Evolutionary conservation across 106 monocot species (phyloP).

Genomic region (Dendrobium catenatum): DNA sequence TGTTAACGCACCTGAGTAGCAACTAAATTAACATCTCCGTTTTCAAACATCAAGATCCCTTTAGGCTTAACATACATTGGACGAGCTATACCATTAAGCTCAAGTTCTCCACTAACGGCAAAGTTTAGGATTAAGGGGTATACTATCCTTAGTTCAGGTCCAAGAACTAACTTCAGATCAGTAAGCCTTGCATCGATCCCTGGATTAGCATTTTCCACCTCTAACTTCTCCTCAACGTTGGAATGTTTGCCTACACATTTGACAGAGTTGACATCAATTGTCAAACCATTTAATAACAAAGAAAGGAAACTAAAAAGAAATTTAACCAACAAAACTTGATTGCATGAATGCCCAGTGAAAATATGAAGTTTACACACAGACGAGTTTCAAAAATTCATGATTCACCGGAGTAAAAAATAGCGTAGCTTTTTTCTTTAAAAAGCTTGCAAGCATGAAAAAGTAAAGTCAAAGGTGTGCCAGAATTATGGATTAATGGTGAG

Average conservation of each 20-base stretch:
- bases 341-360: neutral
- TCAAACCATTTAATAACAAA: neutral
- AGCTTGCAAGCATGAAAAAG: neutral
- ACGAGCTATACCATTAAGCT: constrained; percentile 83
- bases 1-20: constrained; percentile 70
- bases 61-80: constrained; percentile 80
- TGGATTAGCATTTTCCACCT: constrained; percentile 37
- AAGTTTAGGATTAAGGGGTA: constrained; percentile 97
- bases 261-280: neutral
- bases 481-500: neutral
- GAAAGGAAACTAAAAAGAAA: constrained; percentile 3
- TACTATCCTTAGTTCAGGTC: constrained; percentile 92
- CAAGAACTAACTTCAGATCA: constrained; percentile 72
- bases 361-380: neutral
- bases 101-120: constrained; percentile 96
- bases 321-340: neutral
- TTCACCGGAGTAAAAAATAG: neutral
- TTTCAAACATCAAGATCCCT: constrained; percentile 90
- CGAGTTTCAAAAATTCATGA: neutral
- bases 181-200: constrained; percentile 69
- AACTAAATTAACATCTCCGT: constrained; percentile 94
- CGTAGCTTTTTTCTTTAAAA: neutral
- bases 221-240: constrained; percentile 43
- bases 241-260: constrained; percentile 45
- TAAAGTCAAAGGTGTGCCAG: neutral